Base-by-base conservation (phyloP, 176 grass and related monocot species). In the Musa beccarii region DNA sequence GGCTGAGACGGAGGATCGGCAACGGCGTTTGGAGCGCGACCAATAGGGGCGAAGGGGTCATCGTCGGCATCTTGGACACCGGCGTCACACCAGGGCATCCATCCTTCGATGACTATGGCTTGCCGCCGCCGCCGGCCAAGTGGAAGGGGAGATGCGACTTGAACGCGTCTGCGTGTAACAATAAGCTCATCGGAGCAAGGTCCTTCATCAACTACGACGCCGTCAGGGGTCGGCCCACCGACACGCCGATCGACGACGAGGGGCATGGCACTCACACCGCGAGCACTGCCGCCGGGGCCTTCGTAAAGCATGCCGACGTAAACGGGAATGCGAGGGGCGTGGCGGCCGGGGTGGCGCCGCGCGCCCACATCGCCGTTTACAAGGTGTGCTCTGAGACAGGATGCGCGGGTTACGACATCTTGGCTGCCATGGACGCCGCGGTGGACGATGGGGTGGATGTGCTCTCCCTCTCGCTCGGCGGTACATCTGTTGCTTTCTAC, bases 111-210 rank as follows among this genome's bases (percentile, higher is more conserved):
- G 91, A 26, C 0, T 54, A 14, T 10, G 91, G 76, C 21, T 90
- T 95, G 91, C 51, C 67, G n/a, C 85, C 79, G 67, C 83, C 85
- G 51, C 91, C 88, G 23, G 13, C 63, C 53, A 90, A 88, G 83
- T 95, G 91, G 91, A 90, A 80, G 49, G 91, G 88, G n/a, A 75
- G 89, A 8, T 90, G 88, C 72, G 91, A 95, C 75, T 95, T 95
- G 78, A 90, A 90, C 78, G 71, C 61, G 19, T 65, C 83, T 11
- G 77, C 84, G 49, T 94, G 91, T 83, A 94, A 94, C 88, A 94
- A 94, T 55, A 94, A 94, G 83, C 85, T 94, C 74, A 94, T 90
- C 81, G 91, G 91, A 6, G 91, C 83, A 12, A 79, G 86, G 2
- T 90, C 91, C 24, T 90, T 86, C 76, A 80, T 94, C 65, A 81